phyloP scores from a whole-genome alignment of 192 early-diverging fungal species.

The Coemansia sp. region DNA sequence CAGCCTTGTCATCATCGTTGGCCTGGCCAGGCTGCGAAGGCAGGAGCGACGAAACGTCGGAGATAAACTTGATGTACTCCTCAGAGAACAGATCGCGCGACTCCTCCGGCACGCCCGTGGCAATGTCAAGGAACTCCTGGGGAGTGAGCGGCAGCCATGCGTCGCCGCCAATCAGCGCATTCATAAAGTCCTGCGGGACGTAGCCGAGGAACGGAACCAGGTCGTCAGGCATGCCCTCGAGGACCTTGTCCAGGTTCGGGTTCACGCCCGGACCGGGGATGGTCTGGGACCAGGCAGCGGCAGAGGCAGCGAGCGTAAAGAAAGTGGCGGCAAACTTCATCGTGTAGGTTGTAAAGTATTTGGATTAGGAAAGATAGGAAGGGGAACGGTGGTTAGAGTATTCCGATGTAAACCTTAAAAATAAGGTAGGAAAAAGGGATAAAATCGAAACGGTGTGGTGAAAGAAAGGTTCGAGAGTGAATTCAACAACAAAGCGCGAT shows the following conservation, averaged over 20 bases:
- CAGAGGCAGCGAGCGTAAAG: background rate
- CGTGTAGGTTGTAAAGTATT: background rate
- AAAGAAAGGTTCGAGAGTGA: too few species aligned
- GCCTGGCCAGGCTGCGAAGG: conserved; percentile 16
- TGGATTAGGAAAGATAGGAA: too few species aligned
- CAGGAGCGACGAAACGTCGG: conserved; percentile 20
- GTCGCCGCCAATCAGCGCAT: conserved; percentile 23
- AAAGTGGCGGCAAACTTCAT: conserved; percentile 29
- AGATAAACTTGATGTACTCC: conserved; percentile 40
- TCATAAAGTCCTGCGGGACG: conserved; percentile 27
- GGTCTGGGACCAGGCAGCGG: conserved; percentile 4
- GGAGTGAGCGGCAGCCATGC: conserved; percentile 34
- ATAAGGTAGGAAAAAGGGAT: too few species aligned
- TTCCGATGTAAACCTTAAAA: too few species aligned
- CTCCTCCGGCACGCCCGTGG: conserved; percentile 18
- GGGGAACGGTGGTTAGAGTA: too few species aligned
- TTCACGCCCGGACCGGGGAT: conserved; percentile 8
- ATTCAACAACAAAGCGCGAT: too few species aligned
- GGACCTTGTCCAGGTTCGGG: conserved; percentile 29
- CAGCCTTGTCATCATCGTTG: conserved; percentile 1
- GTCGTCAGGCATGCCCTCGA: conserved; percentile 28
- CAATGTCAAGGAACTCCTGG: conserved; percentile 20
- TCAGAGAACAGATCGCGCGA: conserved; percentile 21
- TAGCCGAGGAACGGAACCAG: conserved; percentile 29
- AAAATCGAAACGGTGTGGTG: too few species aligned